Percentiles rank a stretch among this genome's conserved stretches.
Evolutionary conservation across 371 early-diverging fungal species (phyloP).

Genomic region (Rhizomucor pusillus): DNA sequence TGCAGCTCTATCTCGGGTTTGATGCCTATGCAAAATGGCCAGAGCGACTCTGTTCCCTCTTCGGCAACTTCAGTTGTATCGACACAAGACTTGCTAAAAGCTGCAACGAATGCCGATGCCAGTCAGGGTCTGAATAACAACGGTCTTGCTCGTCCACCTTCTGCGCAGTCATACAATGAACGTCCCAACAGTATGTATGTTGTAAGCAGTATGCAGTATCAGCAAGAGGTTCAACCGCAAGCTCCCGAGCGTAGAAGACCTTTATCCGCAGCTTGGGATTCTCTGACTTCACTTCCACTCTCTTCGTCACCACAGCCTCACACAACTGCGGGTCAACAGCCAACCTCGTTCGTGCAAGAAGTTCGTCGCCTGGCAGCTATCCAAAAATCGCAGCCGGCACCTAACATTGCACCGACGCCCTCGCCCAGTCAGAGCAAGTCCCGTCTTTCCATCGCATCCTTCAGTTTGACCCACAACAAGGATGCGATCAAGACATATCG

Average conservation of each 20-base stretch:
- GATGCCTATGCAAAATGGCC: neutral
- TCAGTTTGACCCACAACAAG: slow-evolving; percentile 22
- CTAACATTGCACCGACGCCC: neutral
- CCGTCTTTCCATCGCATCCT: slow-evolving; percentile 19
- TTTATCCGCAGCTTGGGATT: neutral
- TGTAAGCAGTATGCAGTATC: neutral
- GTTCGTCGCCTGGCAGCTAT: slow-evolving; percentile 2
- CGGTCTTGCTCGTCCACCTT: neutral
- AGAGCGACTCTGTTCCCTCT: slow-evolving; percentile 1
- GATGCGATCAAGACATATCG: slow-evolving; percentile 59
- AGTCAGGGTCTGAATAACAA: no score
- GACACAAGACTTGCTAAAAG: slow-evolving; percentile 4
- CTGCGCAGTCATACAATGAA: no score
- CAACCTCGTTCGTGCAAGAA: neutral
- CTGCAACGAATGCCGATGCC: neutral
- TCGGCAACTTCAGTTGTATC: slow-evolving; percentile 5
- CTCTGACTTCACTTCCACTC: no score
- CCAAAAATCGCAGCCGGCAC: slow-evolving; percentile 10
- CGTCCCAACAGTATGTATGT: no score
- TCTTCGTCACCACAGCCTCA: no score
- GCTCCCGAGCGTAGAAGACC: neutral
- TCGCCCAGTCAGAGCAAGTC: slow-evolving; percentile 6
- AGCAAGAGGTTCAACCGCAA: neutral
- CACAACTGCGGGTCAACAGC: slow-evolving; percentile 1
- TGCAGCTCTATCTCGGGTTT: slow-evolving; percentile 10